Evolutionary conservation across 2,329 filamentous ascomycete species (phyloP).

Genomic region (Aspergillus sp.): DNA sequence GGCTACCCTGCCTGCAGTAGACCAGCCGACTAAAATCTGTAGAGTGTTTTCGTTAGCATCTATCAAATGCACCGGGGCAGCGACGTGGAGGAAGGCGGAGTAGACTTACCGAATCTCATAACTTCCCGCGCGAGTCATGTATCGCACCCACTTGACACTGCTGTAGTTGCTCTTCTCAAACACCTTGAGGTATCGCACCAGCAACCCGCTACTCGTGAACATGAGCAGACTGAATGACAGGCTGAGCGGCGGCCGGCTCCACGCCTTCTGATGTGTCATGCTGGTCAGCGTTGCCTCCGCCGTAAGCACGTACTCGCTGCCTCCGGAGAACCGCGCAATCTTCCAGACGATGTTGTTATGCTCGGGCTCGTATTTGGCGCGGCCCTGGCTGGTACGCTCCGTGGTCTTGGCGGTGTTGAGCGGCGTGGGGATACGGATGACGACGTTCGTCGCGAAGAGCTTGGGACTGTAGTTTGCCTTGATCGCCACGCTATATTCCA

Average conservation of each 20-base stretch:
- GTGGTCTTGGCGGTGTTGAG: slow-evolving; percentile 94
- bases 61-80: neutral
- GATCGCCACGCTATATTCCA: slow-evolving; percentile 97
- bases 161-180: slow-evolving; percentile 99
- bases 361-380: slow-evolving; percentile 96
- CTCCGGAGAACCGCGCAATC: slow-evolving; percentile 97
- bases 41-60: neutral
- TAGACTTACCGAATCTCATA: slow-evolving; percentile 81
- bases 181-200: slow-evolving; percentile 95
- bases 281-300: slow-evolving; percentile 90
- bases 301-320: slow-evolving; percentile 91
- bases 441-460: slow-evolving; percentile 93
- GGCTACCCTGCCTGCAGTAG: slow-evolving; percentile 9
- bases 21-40: slow-evolving; percentile 18
- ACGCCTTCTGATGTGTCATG: slow-evolving; percentile 98
- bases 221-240: slow-evolving; percentile 92
- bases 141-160: slow-evolving; percentile 98
- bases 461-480: slow-evolving; percentile 96
- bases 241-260: slow-evolving; percentile 89
- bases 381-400: slow-evolving; percentile 90
- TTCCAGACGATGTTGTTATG: slow-evolving; percentile 99
- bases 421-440: slow-evolving; percentile 90
- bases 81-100: neutral
- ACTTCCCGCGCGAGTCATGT: slow-evolving; percentile 96
- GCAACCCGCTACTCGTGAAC: slow-evolving; percentile 92